Evolutionary conservation across 2,329 filamentous ascomycete species (phyloP), one percentile per base, ranked within the genome.

Genomic region (Talaromyces atroroseus): DNA sequence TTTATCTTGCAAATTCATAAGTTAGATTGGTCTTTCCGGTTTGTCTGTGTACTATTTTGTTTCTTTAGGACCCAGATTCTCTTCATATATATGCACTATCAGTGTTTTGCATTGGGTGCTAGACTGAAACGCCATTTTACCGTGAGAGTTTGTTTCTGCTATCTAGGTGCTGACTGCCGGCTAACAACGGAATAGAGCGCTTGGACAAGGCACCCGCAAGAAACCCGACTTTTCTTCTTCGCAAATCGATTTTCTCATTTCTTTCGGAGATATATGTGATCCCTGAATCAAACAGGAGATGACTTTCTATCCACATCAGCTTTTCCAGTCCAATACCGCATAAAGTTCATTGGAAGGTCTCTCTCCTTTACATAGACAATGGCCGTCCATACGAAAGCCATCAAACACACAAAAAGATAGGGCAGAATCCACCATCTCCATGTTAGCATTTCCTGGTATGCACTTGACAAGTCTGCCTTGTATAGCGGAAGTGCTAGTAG

Each of bases 1-100:
- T 58, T 58, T 58, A 58, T 53, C 20, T 44, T 54, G 26, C 34
- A 44, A 58, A 57, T 56, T 34, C 44, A 52, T 46, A 44, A 34
- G 34, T 42, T 44, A 44, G 40, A 44, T 44, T 23, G 20, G 10
- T 12, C 8, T 21, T 21, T 42, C 23, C 38, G n/a, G 38, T 20
- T 42, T 18, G 38, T 42, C 18, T 40, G 36, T 44, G 18, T 44
- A 18, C 40, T 44, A 18, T 40, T 36, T 29, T 38, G 36, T 40
- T 18, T 40, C 36, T 40, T 18, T 40, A 40, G 5, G n/a, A 6
- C 14, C n/a, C 3, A 40, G 5, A 18, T n/a, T 40, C 5, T 40
- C 36, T 7, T 40, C 3, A 7, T 40, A 40, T 38, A 38, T 40
- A 40, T 20, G 16, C 36, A 36, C 36, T 40, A 10, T n/a, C 12